Evolutionary conservation across 2,329 filamentous ascomycete species (phyloP).

Genomic region (Fusarium falciforme): DNA sequence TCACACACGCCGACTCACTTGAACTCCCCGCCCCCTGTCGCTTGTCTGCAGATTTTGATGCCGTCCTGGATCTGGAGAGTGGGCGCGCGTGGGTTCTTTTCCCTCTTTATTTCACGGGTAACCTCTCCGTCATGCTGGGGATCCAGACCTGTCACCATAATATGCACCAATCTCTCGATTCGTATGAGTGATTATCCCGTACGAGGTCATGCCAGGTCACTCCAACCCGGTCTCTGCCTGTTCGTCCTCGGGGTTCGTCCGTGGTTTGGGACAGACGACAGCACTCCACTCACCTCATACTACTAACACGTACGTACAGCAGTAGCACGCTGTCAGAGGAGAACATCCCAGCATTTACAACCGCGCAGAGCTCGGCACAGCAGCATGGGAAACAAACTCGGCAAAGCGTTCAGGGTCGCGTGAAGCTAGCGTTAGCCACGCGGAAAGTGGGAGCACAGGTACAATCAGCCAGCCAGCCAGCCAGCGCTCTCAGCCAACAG

Average conservation of each 20-base stretch:
- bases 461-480: not conserved
- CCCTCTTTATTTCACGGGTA: slow-evolving; percentile 23
- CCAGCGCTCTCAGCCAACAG: not conserved
- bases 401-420: slow-evolving; percentile 11
- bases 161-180: slow-evolving; percentile 12
- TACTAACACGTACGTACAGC: not conserved
- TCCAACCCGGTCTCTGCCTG: slow-evolving; percentile 9
- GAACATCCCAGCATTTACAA: not conserved
- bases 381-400: slow-evolving; percentile 16
- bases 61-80: slow-evolving; percentile 16
- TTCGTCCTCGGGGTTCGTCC: slow-evolving; percentile 16
- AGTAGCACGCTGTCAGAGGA: not conserved
- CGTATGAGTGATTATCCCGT: slow-evolving; percentile 29
- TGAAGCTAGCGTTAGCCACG: slow-evolving; percentile 1
- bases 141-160: slow-evolving; percentile 1
- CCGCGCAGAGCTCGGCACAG: not conserved
- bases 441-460: slow-evolving; percentile 24
- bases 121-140: slow-evolving; percentile 10
- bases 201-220: not conserved
- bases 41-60: slow-evolving; percentile 18
- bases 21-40: slow-evolving; percentile 39
- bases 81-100: slow-evolving; percentile 15
- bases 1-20: slow-evolving; percentile 11
- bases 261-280: slow-evolving; percentile 1
- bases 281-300: slow-evolving; percentile 15